phyloP scores from a whole-genome alignment of 2,329 filamentous ascomycete species.

The Botryotinia narcissicola region DNA sequence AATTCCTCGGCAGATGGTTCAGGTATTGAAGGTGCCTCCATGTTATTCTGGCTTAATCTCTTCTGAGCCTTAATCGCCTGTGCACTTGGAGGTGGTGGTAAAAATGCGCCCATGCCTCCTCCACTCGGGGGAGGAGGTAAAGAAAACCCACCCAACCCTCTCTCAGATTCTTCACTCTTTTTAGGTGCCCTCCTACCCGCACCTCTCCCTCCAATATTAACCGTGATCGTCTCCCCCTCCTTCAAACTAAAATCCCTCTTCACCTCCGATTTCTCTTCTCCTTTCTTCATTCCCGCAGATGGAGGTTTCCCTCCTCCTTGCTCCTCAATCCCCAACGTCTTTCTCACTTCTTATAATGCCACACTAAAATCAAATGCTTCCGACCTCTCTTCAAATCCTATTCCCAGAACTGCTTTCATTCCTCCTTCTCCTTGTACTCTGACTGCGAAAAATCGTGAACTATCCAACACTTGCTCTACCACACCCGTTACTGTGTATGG shows the following conservation, averaged over 20 bases:
- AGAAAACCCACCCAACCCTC: constrained; percentile 52
- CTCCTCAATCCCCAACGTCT: constrained; percentile 62
- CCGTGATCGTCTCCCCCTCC: constrained; percentile 84
- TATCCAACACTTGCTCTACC: constrained; percentile 78
- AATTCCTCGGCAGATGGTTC: constrained; percentile 55
- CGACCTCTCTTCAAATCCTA: constrained; percentile 83
- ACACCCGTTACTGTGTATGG: constrained; percentile 66
- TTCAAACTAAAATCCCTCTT: constrained; percentile 82
- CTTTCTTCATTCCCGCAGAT: constrained; percentile 29
- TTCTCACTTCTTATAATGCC: constrained; percentile 73
- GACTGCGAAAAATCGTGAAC: constrained; percentile 79
- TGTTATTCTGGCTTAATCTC: constrained; percentile 48
- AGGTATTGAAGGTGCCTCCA: constrained; percentile 39
- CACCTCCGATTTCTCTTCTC: constrained; percentile 44
- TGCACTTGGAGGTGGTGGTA: constrained; percentile 67
- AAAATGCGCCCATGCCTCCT: constrained; percentile 42
- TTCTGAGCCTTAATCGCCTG: constrained; percentile 61
- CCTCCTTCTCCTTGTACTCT: constrained; percentile 73
- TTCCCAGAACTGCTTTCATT: constrained; percentile 74
- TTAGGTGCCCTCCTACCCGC: constrained; percentile 30
- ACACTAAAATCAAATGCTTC: constrained; percentile 86
- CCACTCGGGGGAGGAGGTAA: constrained; percentile 61
- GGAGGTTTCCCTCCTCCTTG: constrained; percentile 38
- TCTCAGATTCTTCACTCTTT: constrained; percentile 32
- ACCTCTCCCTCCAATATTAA: constrained; percentile 64